These are phyloP conservation scores for Artemisia annua DNA, from an alignment of 129 eudicot species.

Conservation along the genomic window DNA sequence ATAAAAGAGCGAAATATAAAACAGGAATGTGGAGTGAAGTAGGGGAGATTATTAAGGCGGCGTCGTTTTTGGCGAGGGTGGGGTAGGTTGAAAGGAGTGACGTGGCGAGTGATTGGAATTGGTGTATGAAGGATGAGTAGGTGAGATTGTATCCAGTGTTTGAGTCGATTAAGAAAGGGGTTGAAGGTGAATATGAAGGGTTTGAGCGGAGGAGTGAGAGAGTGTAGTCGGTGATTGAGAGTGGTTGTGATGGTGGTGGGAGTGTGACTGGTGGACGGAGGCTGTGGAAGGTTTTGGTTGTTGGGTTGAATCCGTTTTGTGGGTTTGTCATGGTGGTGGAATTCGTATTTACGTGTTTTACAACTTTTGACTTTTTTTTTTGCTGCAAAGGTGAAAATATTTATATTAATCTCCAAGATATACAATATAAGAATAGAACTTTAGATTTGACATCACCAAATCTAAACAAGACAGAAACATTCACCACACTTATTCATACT, in stretches of 20 bases:
- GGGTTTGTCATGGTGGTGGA: conserved; percentile 53
- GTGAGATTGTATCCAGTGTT: conserved; percentile 38
- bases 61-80: conserved; percentile 46
- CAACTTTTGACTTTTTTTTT: no score
- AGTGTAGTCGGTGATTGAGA: conserved; percentile 52
- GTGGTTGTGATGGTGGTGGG: conserved; percentile 59
- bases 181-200: conserved; percentile 33
- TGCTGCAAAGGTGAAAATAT: no score
- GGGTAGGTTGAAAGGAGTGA: conserved; percentile 42
- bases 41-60: conserved; percentile 64
- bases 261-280: conserved; percentile 58
- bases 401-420: no score
- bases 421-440: no score
- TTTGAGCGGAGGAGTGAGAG: conserved; percentile 56
- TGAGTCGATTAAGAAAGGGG: conserved; percentile 71
- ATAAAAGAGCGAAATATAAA: conserved; percentile 72
- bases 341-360: no score
- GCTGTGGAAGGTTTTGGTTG: conserved; percentile 55
- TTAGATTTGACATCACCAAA: no score
- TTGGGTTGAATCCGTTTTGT: conserved; percentile 51
- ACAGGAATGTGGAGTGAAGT: conserved; percentile 65
- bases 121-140: conserved; percentile 67
- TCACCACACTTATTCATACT: no score
- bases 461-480: no score
- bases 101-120: conserved; percentile 49